These are phyloP conservation scores for Saxophila tyrrhenica DNA, from an alignment of 495 filamentous ascomycete genomes.

Conservation along the genomic window DNA sequence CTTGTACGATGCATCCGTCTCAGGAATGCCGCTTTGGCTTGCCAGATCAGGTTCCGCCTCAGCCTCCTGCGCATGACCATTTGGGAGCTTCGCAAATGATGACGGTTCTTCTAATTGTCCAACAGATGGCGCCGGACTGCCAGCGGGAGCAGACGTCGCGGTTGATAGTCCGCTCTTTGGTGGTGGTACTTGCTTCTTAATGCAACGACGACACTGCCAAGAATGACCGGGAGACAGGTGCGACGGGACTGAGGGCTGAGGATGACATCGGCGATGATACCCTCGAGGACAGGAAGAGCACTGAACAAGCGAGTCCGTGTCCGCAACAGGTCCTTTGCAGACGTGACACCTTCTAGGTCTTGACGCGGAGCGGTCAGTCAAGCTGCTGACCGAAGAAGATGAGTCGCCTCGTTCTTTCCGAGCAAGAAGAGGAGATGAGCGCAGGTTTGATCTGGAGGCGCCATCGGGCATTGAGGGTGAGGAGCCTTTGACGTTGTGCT, in stretches of 20 bases:
- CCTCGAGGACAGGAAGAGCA: slow-evolving; percentile 17
- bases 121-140: background rate
- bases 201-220: slow-evolving; percentile 19
- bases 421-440: background rate
- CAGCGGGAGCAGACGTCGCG: background rate
- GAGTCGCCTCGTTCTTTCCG: slow-evolving; percentile 8
- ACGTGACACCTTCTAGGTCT: slow-evolving; percentile 11
- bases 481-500: background rate
- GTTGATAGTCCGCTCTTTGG: background rate
- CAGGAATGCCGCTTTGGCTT: too few relatives aligned
- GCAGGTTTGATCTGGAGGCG: background rate
- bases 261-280: slow-evolving; percentile 20
- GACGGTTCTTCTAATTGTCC: background rate
- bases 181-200: slow-evolving; percentile 5
- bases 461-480: background rate
- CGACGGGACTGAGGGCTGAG: slow-evolving; percentile 1
- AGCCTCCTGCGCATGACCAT: too few relatives aligned
- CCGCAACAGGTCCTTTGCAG: slow-evolving; percentile 8
- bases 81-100: too few relatives aligned
- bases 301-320: slow-evolving; percentile 5
- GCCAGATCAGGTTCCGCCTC: too few relatives aligned
- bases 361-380: slow-evolving; percentile 6
- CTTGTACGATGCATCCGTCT: too few relatives aligned
- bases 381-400: slow-evolving; percentile 7
- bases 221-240: background rate